These are phyloP conservation scores for Boletus eberwhitei DNA, from an alignment of 768 basidiomycete genomes.

Conservation along the genomic window DNA sequence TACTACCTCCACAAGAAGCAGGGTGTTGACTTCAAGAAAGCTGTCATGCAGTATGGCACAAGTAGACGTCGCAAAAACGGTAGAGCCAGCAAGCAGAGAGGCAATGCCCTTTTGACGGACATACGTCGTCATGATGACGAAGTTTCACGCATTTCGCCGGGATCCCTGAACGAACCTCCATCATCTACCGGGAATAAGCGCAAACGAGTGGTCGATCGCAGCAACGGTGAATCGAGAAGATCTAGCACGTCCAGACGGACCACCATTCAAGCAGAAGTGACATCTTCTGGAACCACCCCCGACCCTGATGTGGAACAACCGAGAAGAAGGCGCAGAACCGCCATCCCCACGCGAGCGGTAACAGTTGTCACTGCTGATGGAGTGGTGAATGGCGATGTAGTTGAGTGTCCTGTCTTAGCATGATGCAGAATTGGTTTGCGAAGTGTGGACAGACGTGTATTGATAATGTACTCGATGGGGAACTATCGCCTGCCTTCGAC, in stretches of 20 bases:
- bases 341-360: slow-evolving; percentile 26
- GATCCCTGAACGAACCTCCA: slow-evolving; percentile 18
- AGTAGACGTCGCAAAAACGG: slow-evolving; percentile 61
- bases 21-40: slow-evolving; percentile 78
- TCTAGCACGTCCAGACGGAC: slow-evolving; percentile 37
- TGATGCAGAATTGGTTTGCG: slow-evolving; percentile 10
- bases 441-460: slow-evolving; percentile 16
- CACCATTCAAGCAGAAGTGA: slow-evolving; percentile 45
- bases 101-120: slow-evolving; percentile 77
- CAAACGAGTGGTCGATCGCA: slow-evolving; percentile 34
- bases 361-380: slow-evolving; percentile 31
- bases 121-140: slow-evolving; percentile 72
- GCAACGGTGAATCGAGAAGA: slow-evolving; percentile 35
- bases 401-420: slow-evolving; percentile 25
- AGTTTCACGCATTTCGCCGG: slow-evolving; percentile 27
- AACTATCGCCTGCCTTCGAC: slow-evolving; percentile 72
- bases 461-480: slow-evolving; percentile 17
- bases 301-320: slow-evolving; percentile 67
- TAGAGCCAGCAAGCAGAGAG: slow-evolving; percentile 70
- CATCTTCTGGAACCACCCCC: slow-evolving; percentile 48
- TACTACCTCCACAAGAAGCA: slow-evolving; percentile 96
- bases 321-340: slow-evolving; percentile 39
- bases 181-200: slow-evolving; percentile 38
- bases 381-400: slow-evolving; percentile 31
- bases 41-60: slow-evolving; percentile 62